Conservation (phyloP, 768 basidiomycete genomes). For the Cyathus striatus region DNA sequence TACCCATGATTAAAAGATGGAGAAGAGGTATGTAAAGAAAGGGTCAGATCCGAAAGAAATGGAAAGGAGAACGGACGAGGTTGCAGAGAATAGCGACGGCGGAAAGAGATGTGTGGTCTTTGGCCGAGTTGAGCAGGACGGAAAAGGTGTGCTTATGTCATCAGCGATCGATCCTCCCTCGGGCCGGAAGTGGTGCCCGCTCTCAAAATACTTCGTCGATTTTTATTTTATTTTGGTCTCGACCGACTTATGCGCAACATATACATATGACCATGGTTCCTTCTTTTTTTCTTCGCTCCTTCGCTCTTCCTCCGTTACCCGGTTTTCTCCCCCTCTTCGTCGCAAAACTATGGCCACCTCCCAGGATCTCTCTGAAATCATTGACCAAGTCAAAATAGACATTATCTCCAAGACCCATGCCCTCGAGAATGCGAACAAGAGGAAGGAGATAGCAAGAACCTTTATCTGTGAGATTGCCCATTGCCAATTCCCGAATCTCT, state of each 20-base stretch:
- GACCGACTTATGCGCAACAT: neutral
- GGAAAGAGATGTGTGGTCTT: neutral
- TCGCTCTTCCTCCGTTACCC: slow-evolving; percentile 2
- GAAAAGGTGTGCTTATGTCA: no score
- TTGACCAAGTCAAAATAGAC: slow-evolving; percentile 54
- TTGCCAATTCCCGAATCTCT: neutral
- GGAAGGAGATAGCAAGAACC: slow-evolving; percentile 54
- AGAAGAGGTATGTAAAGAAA: slow-evolving; percentile 11
- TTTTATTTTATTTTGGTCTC: no score
- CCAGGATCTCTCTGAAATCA: slow-evolving; percentile 21
- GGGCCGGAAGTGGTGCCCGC: neutral
- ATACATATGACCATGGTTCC: slow-evolving; percentile 1
- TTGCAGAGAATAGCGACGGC: neutral
- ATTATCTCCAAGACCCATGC: slow-evolving; percentile 49
- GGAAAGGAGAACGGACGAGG: slow-evolving; percentile 5
- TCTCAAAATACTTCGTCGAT: no score
- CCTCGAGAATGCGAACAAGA: slow-evolving; percentile 50
- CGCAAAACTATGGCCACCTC: slow-evolving; percentile 17
- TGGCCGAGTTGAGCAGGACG: neutral
- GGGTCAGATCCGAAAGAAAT: slow-evolving; percentile 7
- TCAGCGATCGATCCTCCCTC: no score
- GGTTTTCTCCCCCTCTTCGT: slow-evolving; percentile 10
- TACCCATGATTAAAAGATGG: slow-evolving; percentile 35
- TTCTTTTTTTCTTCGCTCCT: no score
- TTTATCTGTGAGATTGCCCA: slow-evolving; percentile 60